phyloP scores from a whole-genome alignment of 2,329 filamentous ascomycete genomes.

The Monosporascus sp. region DNA sequence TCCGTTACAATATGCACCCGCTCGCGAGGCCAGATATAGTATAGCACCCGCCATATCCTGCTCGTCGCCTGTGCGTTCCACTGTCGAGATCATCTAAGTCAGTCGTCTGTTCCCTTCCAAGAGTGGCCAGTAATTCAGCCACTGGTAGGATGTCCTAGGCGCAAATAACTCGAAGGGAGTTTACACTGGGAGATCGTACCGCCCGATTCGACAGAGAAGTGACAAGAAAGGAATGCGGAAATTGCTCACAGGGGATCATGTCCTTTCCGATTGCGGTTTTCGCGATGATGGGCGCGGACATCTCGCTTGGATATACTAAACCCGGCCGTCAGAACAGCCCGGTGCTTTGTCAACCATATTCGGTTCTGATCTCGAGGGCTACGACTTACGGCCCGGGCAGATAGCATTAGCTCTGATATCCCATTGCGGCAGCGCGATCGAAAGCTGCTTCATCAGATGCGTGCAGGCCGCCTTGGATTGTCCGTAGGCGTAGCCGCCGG shows the following conservation, averaged over 20 bases:
- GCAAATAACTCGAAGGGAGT: no score
- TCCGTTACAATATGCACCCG: conserved; percentile 64
- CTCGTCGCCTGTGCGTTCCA: conserved; percentile 48
- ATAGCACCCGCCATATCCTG: conserved; percentile 62
- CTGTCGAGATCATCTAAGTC: background rate
- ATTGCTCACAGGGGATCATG: conserved; percentile 47
- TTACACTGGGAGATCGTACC: no score
- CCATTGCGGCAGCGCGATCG: conserved; percentile 58
- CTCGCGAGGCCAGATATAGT: conserved; percentile 59
- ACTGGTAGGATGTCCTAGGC: no score
- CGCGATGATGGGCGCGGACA: conserved; percentile 47
- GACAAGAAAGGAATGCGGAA: no score
- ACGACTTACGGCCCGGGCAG: conserved; percentile 42
- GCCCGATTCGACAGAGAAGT: no score
- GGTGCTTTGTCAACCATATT: background rate
- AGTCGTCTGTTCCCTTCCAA: background rate
- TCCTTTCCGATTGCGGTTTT: conserved; percentile 34
- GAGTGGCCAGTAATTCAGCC: no score
- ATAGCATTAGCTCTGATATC: conserved; percentile 51
- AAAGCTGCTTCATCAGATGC: conserved; percentile 67
- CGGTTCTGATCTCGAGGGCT: background rate
- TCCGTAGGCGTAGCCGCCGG: conserved; percentile 75
- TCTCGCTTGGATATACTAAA: conserved; percentile 56
- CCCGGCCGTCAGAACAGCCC: conserved; percentile 6
- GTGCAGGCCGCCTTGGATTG: conserved; percentile 72